phyloP scores from a whole-genome alignment of 805 yeast species.

The Tetrapisispora nanseiensis region DNA sequence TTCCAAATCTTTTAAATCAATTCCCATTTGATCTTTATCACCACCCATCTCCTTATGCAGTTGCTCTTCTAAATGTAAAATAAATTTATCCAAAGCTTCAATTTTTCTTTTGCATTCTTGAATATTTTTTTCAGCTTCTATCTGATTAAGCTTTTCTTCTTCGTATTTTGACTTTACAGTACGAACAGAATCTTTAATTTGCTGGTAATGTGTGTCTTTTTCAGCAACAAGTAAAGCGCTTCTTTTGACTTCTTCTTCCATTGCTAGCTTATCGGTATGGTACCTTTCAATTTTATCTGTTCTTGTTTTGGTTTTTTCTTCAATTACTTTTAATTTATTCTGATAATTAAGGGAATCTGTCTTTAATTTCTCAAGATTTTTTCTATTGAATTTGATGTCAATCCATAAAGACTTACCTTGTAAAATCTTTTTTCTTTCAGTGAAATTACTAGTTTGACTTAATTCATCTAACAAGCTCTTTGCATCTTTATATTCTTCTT shows the following conservation, averaged over 20 bases:
- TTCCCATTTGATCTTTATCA: constrained; percentile 21
- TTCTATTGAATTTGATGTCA: constrained; percentile 24
- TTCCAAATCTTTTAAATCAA: constrained; percentile 9
- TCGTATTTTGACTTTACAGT: constrained; percentile 13
- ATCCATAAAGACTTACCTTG: constrained; percentile 45
- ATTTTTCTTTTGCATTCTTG: constrained; percentile 16
- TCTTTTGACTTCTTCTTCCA: constrained; percentile 11
- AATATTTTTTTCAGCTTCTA: constrained; percentile 15
- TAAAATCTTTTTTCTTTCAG: constrained; percentile 31
- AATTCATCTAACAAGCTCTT: constrained; percentile 32
- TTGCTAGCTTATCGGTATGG: constrained; percentile 12
- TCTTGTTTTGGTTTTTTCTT: constrained; percentile 13
- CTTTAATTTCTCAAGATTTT: constrained; percentile 12
- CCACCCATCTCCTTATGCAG: constrained; percentile 25
- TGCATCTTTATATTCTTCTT: constrained; percentile 36
- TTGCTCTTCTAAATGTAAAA: constrained; percentile 21
- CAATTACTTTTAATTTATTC: constrained; percentile 12
- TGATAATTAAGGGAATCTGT: constrained; percentile 11
- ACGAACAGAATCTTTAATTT: constrained; percentile 11
- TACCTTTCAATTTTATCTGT: constrained; percentile 24
- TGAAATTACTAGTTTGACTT: constrained; percentile 33
- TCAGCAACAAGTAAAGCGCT: constrained; percentile 10
- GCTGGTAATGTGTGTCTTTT: constrained; percentile 14
- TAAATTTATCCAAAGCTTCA: constrained; percentile 11
- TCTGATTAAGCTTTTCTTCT: constrained; percentile 15